These are phyloP conservation scores for Cladosporium oxysporum DNA, from an alignment of 2,329 filamentous ascomycete species.

Conservation along the genomic window DNA sequence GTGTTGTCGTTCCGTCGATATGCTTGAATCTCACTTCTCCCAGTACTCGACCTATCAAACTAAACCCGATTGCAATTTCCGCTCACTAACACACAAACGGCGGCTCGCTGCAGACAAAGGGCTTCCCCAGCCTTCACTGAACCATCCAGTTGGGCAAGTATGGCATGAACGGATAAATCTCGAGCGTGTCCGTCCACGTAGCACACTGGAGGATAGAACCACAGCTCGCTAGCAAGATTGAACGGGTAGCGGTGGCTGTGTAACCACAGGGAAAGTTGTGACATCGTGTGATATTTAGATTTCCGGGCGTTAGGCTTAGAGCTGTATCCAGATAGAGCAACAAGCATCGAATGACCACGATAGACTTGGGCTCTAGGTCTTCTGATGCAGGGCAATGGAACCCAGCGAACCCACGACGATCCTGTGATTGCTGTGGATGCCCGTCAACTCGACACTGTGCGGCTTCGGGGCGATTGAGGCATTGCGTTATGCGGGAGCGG, in stretches of 20 bases:
- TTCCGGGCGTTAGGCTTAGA: neutral
- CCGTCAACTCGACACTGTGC: too few relatives aligned
- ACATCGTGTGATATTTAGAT: too few relatives aligned
- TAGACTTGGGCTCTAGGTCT: neutral
- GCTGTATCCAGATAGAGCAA: neutral
- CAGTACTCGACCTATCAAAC: neutral
- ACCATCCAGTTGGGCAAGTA: neutral
- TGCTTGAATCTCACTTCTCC: neutral
- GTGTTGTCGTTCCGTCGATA: neutral
- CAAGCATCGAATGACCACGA: neutral
- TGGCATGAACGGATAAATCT: neutral
- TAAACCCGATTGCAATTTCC: neutral
- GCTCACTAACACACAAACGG: neutral
- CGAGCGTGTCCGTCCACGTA: neutral
- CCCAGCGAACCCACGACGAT: too few relatives aligned
- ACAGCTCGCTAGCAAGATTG: too few relatives aligned
- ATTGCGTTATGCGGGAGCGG: too few relatives aligned
- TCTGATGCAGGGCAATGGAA: neutral
- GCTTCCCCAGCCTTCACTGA: neutral
- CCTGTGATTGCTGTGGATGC: too few relatives aligned
- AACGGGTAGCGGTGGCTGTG: neutral
- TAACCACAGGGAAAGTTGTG: neutral
- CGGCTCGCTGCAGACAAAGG: neutral
- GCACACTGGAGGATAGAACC: too few relatives aligned
- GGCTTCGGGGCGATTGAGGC: too few relatives aligned